phyloP scores from a whole-genome alignment of 73 alveolate genomes.

The Paramecium pentaurelia region DNA sequence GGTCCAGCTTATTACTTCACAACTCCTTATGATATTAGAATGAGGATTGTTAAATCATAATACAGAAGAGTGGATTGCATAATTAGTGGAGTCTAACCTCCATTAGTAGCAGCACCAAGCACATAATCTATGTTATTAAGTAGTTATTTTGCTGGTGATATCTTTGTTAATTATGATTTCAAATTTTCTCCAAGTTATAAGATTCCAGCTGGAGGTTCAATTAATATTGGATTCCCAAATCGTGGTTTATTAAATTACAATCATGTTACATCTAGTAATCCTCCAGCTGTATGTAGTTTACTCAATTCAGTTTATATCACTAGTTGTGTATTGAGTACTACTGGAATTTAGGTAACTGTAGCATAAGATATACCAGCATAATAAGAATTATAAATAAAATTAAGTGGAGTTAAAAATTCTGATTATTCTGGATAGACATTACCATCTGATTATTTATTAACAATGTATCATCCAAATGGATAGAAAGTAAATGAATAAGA shows the following conservation, averaged over 20 bases:
- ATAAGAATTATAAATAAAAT: neutral
- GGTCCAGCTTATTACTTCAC: slow-evolving; percentile 48
- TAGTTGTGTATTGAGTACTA: neutral
- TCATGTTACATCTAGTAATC: neutral
- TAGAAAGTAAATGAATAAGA: neutral
- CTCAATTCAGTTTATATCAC: neutral
- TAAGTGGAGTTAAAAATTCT: slow-evolving; percentile 27
- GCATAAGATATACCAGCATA: slow-evolving; percentile 1
- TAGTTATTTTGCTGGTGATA: slow-evolving; percentile 54
- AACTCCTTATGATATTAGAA: neutral
- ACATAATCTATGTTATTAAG: neutral
- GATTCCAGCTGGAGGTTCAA: slow-evolving; percentile 49
- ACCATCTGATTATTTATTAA: neutral
- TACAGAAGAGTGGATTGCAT: slow-evolving; percentile 25
- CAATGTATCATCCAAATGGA: slow-evolving; percentile 32
- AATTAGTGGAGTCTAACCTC: slow-evolving; percentile 11
- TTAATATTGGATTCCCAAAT: slow-evolving; percentile 35
- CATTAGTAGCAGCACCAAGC: slow-evolving; percentile 5
- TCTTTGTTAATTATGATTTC: slow-evolving; percentile 34
- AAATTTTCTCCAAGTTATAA: slow-evolving; percentile 50
- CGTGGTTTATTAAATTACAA: slow-evolving; percentile 23
- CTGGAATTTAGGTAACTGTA: neutral
- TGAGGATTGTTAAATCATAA: neutral
- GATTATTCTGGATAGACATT: neutral
- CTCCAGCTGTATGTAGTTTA: slow-evolving; percentile 34